Base-by-base conservation (phyloP, 2,329 filamentous ascomycete genomes). In the Fusarium guadeloupense region DNA sequence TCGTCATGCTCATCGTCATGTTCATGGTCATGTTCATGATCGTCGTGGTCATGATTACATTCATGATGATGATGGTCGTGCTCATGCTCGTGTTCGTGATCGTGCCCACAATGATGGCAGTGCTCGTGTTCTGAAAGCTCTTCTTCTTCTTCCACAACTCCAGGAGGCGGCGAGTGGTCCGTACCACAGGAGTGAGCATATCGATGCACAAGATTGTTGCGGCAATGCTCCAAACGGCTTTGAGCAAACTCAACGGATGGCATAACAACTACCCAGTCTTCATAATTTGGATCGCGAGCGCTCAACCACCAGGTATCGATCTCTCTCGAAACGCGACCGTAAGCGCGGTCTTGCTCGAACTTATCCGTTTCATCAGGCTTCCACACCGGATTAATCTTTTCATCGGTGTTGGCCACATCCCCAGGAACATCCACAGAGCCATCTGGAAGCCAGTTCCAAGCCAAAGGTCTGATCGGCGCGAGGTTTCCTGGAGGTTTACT, bases 231-330 rank as follows among this genome's bases (percentile, higher is more conserved):
- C 6, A 84, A 83, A 30, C 84, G 78, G 42, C 80, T 78, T 61
- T 84, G 81, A 1, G 86, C 86, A 62, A 83, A 82, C 54, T 86
- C 84, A 16, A 87, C 81, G 3, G 83, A 81, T 4, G 85, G 85
- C 83, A 88, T 87, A 2, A 77, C 77, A 1, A 85, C 78, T 25
- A 82, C 79, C 81, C 84, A 86, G 19, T 82, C 81, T 34, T 85
- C 83, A 55, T 83, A 83, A 66, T 88, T 88, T 3, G 83, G 82
- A 57, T 88, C 84, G 34, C 85, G 80, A 35, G 83, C 83, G 41
- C 80, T 80, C 38, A 85, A 78, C 85, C 86, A 89, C 86, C 86
- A 89, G 3, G 80, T 80, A 69, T 89, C 86, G 44, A 89, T 82
- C 70, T 89, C 86, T 59, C 85, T 78, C 2, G 86, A 89, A 1